phyloP scores from a whole-genome alignment of 768 basidiomycete species.

The Hypsizygus marmoreus region DNA sequence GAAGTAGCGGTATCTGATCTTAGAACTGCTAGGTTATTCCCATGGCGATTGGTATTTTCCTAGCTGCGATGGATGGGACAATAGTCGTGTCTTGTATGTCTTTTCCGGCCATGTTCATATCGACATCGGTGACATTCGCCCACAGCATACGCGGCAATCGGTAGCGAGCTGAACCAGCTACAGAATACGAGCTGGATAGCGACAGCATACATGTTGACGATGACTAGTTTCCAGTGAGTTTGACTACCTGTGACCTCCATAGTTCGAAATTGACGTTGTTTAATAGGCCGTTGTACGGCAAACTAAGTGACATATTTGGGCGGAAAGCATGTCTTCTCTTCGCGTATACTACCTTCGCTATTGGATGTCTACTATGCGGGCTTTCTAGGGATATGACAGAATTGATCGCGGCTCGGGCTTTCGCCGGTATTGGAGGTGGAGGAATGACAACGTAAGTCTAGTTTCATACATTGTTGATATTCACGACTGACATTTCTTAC shows the following conservation, averaged over 20 bases:
- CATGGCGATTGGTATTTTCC: conserved; percentile 49
- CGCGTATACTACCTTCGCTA: conserved; percentile 52
- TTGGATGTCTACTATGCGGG: conserved; percentile 57
- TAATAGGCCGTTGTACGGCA: conserved; percentile 60
- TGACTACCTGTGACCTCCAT: neutral
- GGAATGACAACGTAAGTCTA: conserved; percentile 61
- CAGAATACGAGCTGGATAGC: conserved; percentile 71
- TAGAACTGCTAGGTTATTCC: conserved; percentile 37
- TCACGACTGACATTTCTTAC: neutral
- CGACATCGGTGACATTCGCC: neutral
- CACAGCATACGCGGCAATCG: conserved; percentile 54
- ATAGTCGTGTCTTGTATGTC: conserved; percentile 48
- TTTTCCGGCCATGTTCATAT: neutral
- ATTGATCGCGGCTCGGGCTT: conserved; percentile 51
- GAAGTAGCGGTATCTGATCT: neutral
- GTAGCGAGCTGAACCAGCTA: conserved; percentile 59
- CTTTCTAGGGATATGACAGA: conserved; percentile 54
- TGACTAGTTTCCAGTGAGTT: conserved; percentile 63
- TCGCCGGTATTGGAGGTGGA: conserved; percentile 62
- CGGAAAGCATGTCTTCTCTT: conserved; percentile 59
- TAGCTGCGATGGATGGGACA: conserved; percentile 51
- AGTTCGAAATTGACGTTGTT: neutral
- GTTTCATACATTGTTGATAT: neutral
- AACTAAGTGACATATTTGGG: conserved; percentile 67
- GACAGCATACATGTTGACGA: conserved; percentile 61